Evolutionary conservation across 352 stramenopile genomes (phyloP).

Genomic region (Pythium apleroticum): DNA sequence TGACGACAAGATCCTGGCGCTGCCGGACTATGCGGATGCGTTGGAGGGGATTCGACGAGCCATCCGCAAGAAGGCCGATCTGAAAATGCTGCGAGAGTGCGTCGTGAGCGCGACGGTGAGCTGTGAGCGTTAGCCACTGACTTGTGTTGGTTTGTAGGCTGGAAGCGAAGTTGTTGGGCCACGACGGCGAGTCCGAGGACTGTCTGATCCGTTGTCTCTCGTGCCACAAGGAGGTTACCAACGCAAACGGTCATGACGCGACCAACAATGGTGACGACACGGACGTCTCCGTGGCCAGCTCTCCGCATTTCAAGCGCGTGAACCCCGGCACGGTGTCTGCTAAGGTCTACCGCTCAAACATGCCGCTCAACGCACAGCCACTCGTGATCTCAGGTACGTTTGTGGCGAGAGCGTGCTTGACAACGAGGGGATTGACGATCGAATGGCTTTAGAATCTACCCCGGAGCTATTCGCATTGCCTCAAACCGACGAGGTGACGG

Average conservation of each 20-base stretch:
- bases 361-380: slow-evolving; percentile 53
- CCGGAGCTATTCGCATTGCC: not conserved
- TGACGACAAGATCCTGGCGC: slow-evolving; percentile 40
- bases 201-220: slow-evolving; percentile 69
- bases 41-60: slow-evolving; percentile 45
- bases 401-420: not conserved
- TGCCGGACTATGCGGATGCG: slow-evolving; percentile 42
- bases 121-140: not conserved
- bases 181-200: slow-evolving; percentile 54
- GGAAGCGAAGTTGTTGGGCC: slow-evolving; percentile 48
- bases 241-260: slow-evolving; percentile 11
- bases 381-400: slow-evolving; percentile 15
- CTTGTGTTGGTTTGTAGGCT: slow-evolving; percentile 23
- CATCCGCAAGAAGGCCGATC: slow-evolving; percentile 56
- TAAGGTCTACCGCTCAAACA: slow-evolving; percentile 61
- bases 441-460: not conserved
- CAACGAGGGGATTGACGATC: too few relatives aligned
- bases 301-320: slow-evolving; percentile 37
- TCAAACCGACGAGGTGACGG: not conserved
- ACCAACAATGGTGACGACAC: slow-evolving; percentile 27
- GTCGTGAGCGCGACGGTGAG: not conserved
- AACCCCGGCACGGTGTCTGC: slow-evolving; percentile 50
- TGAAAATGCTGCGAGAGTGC: slow-evolving; percentile 67
- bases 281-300: slow-evolving; percentile 10
- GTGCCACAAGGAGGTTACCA: slow-evolving; percentile 63